Evolutionary conservation across 1,139 yeast species (phyloP), one percentile per base, ranked within the genome.

Genomic region (Lizanozyma gosingica): DNA sequence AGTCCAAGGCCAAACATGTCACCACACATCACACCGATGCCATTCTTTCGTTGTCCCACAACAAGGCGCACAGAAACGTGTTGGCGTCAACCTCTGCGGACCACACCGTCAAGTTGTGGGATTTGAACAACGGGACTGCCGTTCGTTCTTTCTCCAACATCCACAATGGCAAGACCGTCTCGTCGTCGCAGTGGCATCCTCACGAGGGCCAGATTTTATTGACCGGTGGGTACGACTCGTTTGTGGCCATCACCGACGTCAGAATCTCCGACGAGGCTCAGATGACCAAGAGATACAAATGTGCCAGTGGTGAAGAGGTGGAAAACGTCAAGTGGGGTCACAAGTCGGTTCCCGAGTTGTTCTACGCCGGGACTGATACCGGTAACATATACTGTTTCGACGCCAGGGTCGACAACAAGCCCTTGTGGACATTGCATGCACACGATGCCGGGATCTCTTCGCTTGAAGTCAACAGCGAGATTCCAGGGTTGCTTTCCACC

Each of bases 61-160:
- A 92, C 63, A 78, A 72, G 53, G 72, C 70, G 38, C 94, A 86
- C 62, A 78, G 95, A 63, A 81, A 87, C 47, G 82, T 92, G 18
- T 75, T 92, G 46, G 95, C 94, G 17, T 87, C 97, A 14, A 87
- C 96, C 2, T 88, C 97, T 8, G 98, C 98, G 2, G 99, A 92
- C 58, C 77, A 80, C 45, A 92, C 98, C 1, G 85, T 94, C 39
- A 92, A 94, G 63, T 71, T 92, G 50, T 92, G 99, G 99, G 98
- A 92, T 61, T 70, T 92, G 55, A 75, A 78, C 51, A 71, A 71
- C 35, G 88, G 85, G 38, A 64, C 67, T 34, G 94, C 90, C 36
- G 97, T 85, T 11, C 74, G 87, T 50, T 80, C 88, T 3, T 63
- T 82, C 53, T 70, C 73, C 47, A 56, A 60, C 9, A 67, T 79